A percentile compares a stretch with the other conserved stretches of the same genome.
These are phyloP conservation scores for Leccinum boreale DNA, from an alignment of 768 basidiomycete species.

Conservation along the genomic window DNA sequence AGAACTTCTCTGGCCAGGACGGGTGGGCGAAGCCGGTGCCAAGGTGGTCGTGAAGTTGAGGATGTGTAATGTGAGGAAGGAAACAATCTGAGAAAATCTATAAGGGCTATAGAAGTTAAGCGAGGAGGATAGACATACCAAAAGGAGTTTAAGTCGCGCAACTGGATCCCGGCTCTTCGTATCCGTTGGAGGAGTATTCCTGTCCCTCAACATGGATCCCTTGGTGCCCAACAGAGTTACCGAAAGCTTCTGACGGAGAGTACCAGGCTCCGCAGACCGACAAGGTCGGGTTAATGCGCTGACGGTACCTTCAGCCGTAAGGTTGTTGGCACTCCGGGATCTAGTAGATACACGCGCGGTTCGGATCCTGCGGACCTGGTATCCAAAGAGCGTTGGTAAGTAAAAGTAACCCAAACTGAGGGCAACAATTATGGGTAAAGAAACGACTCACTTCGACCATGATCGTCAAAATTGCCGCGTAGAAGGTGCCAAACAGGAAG, in stretches of 20 bases:
- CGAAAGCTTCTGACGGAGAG: conserved; percentile 26
- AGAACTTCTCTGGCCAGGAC: conserved; percentile 33
- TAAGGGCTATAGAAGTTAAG: background rate
- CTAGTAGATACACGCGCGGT: conserved; percentile 50
- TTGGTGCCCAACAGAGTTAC: conserved; percentile 43
- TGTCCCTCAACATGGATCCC: conserved; percentile 44
- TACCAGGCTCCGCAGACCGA: conserved; percentile 15
- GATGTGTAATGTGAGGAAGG: conserved; percentile 88
- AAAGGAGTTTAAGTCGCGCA: conserved; percentile 81
- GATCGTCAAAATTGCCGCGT: conserved; percentile 83
- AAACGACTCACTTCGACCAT: conserved; percentile 81
- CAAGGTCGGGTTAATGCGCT: conserved; percentile 28
- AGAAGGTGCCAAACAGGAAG: conserved; percentile 84
- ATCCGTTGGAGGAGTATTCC: conserved; percentile 38
- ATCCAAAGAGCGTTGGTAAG: conserved; percentile 5
- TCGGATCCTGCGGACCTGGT: conserved; percentile 68
- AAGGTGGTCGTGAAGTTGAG: conserved; percentile 93
- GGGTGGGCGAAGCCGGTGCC: conserved; percentile 56
- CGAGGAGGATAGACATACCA: conserved; percentile 47
- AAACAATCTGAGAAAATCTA: conserved; percentile 56
- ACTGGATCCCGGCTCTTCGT: conserved; percentile 74
- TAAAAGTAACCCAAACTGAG: background rate
- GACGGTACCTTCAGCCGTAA: conserved; percentile 29
- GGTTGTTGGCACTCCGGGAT: conserved; percentile 31
- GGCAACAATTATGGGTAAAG: background rate